phyloP scores from a whole-genome alignment of 352 stramenopile species.

The Hyaloperonospora brassicae region DNA sequence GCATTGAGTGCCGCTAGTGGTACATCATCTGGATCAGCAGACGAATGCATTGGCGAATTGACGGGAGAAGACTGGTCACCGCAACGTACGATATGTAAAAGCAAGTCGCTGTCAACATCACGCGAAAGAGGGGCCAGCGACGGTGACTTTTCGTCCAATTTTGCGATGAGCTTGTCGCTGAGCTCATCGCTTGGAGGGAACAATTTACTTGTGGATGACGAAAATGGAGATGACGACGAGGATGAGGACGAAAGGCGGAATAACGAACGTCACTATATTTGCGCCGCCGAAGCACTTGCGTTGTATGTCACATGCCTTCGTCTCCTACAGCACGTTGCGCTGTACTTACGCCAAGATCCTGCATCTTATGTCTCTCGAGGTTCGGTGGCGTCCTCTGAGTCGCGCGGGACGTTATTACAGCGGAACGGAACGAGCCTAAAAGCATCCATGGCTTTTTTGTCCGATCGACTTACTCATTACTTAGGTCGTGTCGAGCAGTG shows the following conservation, averaged over 20 bases:
- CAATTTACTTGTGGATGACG: slow-evolving; percentile 25
- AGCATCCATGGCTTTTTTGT: slow-evolving; percentile 49
- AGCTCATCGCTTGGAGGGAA: slow-evolving; percentile 31
- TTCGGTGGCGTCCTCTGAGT: slow-evolving; percentile 17
- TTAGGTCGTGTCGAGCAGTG: slow-evolving; percentile 59
- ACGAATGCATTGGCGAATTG: slow-evolving; percentile 5
- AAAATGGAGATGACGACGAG: slow-evolving; percentile 23
- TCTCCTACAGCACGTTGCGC: slow-evolving; percentile 49
- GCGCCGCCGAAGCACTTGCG: slow-evolving; percentile 46
- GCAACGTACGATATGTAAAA: slow-evolving; percentile 10
- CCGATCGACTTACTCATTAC: slow-evolving; percentile 53
- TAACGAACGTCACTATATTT: slow-evolving; percentile 48
- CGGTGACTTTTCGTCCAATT: slow-evolving; percentile 45
- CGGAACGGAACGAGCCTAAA: slow-evolving; percentile 51
- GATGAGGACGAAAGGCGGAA: slow-evolving; percentile 26
- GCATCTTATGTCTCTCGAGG: slow-evolving; percentile 19
- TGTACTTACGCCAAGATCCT: slow-evolving; percentile 54
- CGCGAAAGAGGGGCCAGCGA: slow-evolving; percentile 18
- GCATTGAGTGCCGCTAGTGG: slow-evolving; percentile 29
- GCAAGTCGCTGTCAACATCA: slow-evolving; percentile 18
- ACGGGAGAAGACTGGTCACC: slow-evolving; percentile 12
- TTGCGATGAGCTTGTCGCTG: slow-evolving; percentile 48
- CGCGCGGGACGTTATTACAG: slow-evolving; percentile 1
- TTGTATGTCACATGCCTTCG: slow-evolving; percentile 67
- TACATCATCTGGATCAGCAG: not conserved